phyloP scores from a whole-genome alignment of 352 stramenopile genomes.

The Globisporangium carolinianum region DNA sequence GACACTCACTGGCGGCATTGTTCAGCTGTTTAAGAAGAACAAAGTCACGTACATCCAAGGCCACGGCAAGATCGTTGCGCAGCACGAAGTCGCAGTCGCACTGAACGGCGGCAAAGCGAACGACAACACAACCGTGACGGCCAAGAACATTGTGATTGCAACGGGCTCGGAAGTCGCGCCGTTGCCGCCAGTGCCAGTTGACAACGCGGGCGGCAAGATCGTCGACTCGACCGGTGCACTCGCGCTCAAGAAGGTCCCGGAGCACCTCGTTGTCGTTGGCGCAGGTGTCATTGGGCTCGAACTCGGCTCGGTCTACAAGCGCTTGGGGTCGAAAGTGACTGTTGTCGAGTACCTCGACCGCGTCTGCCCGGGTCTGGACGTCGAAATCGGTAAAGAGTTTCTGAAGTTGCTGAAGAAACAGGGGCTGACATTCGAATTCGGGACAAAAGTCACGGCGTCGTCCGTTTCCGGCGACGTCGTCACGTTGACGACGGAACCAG shows the following conservation, averaged over 20 bases:
- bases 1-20: slow-evolving; percentile 94
- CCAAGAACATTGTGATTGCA: slow-evolving; percentile 97
- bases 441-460: slow-evolving; percentile 95
- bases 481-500: slow-evolving; percentile 93
- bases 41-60: slow-evolving; percentile 98
- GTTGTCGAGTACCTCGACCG: slow-evolving; percentile 98
- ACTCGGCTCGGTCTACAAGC: slow-evolving; percentile 97
- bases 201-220: slow-evolving; percentile 96
- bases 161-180: slow-evolving; percentile 89
- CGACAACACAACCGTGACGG: slow-evolving; percentile 88
- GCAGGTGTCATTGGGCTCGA: slow-evolving; percentile 98
- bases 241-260: slow-evolving; percentile 89
- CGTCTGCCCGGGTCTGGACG: slow-evolving; percentile 91
- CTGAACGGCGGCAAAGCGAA: slow-evolving; percentile 67
- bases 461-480: slow-evolving; percentile 91
- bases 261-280: slow-evolving; percentile 96
- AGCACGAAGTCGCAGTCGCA: slow-evolving; percentile 90
- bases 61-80: slow-evolving; percentile 89
- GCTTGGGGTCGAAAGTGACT: slow-evolving; percentile 93
- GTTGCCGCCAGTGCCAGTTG: slow-evolving; percentile 93
- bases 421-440: slow-evolving; percentile 96
- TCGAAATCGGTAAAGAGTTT: slow-evolving; percentile 96
- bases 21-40: slow-evolving; percentile 99
- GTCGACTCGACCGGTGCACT: slow-evolving; percentile 98
- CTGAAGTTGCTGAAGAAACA: slow-evolving; percentile 98